These are phyloP conservation scores for Colletotrichum sp. DNA, from an alignment of 2,329 filamentous ascomycete species.

Conservation along the genomic window DNA sequence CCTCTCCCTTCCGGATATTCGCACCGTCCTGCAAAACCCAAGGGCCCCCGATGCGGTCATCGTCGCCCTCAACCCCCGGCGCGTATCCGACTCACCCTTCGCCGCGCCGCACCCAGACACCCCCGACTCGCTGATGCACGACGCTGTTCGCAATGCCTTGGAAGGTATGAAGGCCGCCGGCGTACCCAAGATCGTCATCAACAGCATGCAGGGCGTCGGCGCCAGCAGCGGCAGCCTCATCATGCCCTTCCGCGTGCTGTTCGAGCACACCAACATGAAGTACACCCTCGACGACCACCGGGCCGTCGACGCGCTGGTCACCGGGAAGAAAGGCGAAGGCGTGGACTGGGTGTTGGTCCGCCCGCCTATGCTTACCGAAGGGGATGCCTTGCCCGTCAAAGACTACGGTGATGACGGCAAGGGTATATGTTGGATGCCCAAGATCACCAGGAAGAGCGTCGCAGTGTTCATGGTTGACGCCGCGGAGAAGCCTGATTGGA, in stretches of 20 bases:
- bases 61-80: slow-evolving; percentile 52
- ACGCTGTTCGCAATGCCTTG: slow-evolving; percentile 41
- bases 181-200: slow-evolving; percentile 47
- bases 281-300: slow-evolving; percentile 53
- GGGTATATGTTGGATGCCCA: slow-evolving; percentile 44
- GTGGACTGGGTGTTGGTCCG: slow-evolving; percentile 49
- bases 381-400: slow-evolving; percentile 37
- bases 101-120: slow-evolving; percentile 37
- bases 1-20: slow-evolving; percentile 38
- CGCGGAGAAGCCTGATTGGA: slow-evolving; percentile 43
- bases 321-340: slow-evolving; percentile 26
- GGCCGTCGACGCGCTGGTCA: slow-evolving; percentile 46
- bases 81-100: slow-evolving; percentile 52
- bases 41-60: slow-evolving; percentile 42
- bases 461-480: slow-evolving; percentile 51
- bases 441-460: slow-evolving; percentile 41
- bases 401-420: slow-evolving; percentile 46
- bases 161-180: slow-evolving; percentile 39
- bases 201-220: slow-evolving; percentile 56
- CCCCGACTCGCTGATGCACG: slow-evolving; percentile 51
- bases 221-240: slow-evolving; percentile 46
- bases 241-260: slow-evolving; percentile 45
- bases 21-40: slow-evolving; percentile 28
- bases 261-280: slow-evolving; percentile 51
- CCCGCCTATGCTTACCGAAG: slow-evolving; percentile 47